phyloP scores from a whole-genome alignment of 2,329 filamentous ascomycete genomes.

The Neofusicoccum sp. region DNA sequence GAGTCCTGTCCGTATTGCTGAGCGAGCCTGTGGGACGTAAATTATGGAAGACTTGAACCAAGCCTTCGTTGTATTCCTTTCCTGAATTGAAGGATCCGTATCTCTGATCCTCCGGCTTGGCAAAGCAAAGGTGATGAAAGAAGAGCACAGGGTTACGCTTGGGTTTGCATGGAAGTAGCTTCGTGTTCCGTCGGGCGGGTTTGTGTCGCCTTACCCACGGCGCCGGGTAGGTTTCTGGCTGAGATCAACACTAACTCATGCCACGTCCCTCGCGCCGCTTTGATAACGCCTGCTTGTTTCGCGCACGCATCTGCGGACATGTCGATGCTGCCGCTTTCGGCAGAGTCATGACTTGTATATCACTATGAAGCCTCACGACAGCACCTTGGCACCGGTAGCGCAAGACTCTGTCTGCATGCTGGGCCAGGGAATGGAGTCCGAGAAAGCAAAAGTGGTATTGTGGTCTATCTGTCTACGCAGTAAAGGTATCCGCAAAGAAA shows the following conservation, averaged over 20 bases:
- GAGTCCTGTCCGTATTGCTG: neutral
- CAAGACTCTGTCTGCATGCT: neutral
- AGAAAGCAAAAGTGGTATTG: slow-evolving; percentile 15
- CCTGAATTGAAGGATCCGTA: slow-evolving; percentile 19
- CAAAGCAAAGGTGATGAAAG: slow-evolving; percentile 20
- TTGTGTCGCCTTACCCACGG: neutral
- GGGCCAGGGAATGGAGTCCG: neutral
- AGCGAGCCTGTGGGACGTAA: slow-evolving; percentile 19
- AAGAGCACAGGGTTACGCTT: slow-evolving; percentile 4
- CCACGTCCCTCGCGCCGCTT: neutral
- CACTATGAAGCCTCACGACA: no score
- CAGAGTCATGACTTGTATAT: no score
- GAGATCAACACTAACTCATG: neutral
- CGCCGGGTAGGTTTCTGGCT: neutral
- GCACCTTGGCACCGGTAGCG: no score
- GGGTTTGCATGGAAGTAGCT: neutral
- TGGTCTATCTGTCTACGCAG: slow-evolving; percentile 19
- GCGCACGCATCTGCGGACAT: neutral
- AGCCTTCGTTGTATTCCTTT: slow-evolving; percentile 21
- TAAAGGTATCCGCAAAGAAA: slow-evolving; percentile 17
- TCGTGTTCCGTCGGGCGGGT: neutral
- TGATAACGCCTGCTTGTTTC: neutral
- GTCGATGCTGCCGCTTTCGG: no score
- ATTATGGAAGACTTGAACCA: slow-evolving; percentile 21
- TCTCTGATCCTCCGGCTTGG: slow-evolving; percentile 9